Evolutionary conservation across 495 filamentous ascomycete genomes (phyloP), one percentile per base, ranked within the genome.

Genomic region (Evansstolkia leycettana): DNA sequence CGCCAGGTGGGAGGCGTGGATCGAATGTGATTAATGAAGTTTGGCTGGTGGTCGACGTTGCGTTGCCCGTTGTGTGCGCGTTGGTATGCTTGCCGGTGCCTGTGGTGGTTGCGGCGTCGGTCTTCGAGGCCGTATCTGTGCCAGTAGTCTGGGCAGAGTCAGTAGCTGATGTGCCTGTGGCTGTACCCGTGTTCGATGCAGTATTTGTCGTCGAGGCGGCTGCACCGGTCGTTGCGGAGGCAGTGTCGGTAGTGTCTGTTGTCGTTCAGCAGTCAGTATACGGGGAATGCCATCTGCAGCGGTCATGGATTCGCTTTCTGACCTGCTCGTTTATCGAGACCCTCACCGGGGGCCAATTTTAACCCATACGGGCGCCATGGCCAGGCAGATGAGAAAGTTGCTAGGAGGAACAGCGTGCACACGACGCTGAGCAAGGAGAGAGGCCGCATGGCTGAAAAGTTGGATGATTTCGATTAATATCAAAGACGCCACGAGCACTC

Each of bases 1-100:
- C 77, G 20, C 90, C 90, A 2, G 78, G 65, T 11, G 75, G 72
- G 33, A 78, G 62, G 34, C 69, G 63, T 9, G 76, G 54, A 58
- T 81, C 63, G 58, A 57, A 70, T 18, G 65, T 69, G 9, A 64
- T 54, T 25, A 51, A 54, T 4, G 60, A 51, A 11, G 56, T 28
- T 15, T 36, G 33, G 12, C 14, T 33, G 12, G 48, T 48, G 16
- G 50, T 54, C 17, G 23, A 43, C 5, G 52, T 51, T 16, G 58
- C 52, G 15, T 67, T 64, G 17, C 34, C 32, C 7, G 52, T 53
- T 19, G 51, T 41, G 10, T 24, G 26, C 6, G 52, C 58, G 18
- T 40, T 44, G 3, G 54, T 57, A 2, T 37, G 36, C 13, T 48
- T 58, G 31, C 28, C 46, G 8, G 46, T 52, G 36, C 14, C 34